Base-by-base conservation (phyloP, 2,329 filamentous ascomycete species). In the Hysterium pulicare region DNA sequence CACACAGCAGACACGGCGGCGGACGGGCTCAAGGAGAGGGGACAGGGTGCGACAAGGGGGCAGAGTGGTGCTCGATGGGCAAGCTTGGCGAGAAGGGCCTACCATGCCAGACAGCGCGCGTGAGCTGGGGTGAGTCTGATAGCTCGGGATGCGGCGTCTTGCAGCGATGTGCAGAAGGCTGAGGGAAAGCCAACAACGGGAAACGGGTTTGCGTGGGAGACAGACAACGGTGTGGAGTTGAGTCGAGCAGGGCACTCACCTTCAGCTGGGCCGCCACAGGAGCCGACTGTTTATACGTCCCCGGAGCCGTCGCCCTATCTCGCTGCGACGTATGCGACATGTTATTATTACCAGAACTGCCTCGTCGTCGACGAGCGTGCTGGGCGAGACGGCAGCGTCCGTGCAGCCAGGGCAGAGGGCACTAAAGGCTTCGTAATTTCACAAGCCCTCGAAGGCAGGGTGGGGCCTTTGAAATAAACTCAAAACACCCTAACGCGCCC, bases 271-370 rank as follows among this genome's bases (percentile, higher is more conserved):
- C 65, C 64, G 64, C 64, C 65, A 63, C 64, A 65, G 66, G 65
- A 62, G 62, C 66, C 62, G 64, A 61, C 57, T 66, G 64, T 68
- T 69, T 68, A 68, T 69, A 68, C 61, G 62, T 66, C 53, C 63
- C 62, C 57, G 48, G 45, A 21, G 37, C 42, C 45, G 43, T 47
- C 41, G 61, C 43, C 61, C 64, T 64, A 61, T 69, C 65, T 59
- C 34, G 46, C 34, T 44, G 48, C 55, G 62, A 63, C 61, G 39
- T 38, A 46, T 61, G 62, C 60, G 66, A 69, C 66, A 65, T 65
- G 62, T 67, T 61, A 54, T 67, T 53, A 62, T 66, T 58, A 58
- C 62, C 54, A 55, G 53, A 47, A 44, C 51, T 55, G 41, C 40
- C 36, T 37, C 33, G 34, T 35, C 37, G 44, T 44, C 46, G 38